These are phyloP conservation scores for Colletotrichum siamense DNA, from an alignment of 2,329 filamentous ascomycete genomes.

Conservation along the genomic window DNA sequence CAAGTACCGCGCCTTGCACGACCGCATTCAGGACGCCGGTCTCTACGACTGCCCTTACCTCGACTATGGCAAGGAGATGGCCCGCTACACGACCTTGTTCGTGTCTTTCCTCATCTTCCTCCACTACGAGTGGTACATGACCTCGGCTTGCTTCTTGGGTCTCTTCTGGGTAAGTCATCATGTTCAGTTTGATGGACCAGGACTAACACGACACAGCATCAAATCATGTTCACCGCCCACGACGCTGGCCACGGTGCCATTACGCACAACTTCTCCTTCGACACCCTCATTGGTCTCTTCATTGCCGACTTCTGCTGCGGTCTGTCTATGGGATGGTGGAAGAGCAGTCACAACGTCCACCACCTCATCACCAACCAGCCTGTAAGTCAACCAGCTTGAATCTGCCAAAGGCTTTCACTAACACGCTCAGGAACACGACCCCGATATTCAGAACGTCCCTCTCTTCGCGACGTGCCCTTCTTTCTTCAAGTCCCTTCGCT, in stretches of 20 bases:
- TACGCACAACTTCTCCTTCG: conserved; percentile 61
- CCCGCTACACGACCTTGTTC: conserved; percentile 61
- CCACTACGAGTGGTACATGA: conserved; percentile 58
- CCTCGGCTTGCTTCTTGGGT: conserved; percentile 64
- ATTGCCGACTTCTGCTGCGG: conserved; percentile 71
- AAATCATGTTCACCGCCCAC: conserved; percentile 73
- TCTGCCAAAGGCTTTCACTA: neutral
- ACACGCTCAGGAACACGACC: conserved; percentile 54
- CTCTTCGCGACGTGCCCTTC: conserved; percentile 71
- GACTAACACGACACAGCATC: conserved; percentile 50
- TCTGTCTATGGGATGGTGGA: conserved; percentile 73
- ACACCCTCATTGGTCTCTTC: conserved; percentile 67
- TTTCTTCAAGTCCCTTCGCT: conserved; percentile 68
- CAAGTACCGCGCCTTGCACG: conserved; percentile 63
- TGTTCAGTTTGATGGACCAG: neutral
- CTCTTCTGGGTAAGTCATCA: conserved; percentile 59
- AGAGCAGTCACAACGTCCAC: conserved; percentile 72
- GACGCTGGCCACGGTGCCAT: conserved; percentile 70
- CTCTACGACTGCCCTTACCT: conserved; percentile 64
- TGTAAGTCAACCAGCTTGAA: conserved; percentile 29
- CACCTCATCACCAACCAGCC: conserved; percentile 71
- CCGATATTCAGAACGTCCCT: conserved; percentile 70
- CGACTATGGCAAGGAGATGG: conserved; percentile 63
- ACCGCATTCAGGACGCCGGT: conserved; percentile 58
- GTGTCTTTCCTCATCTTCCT: conserved; percentile 50